Base-by-base conservation (phyloP, 768 basidiomycete genomes). In the Clavaria fumosa region DNA sequence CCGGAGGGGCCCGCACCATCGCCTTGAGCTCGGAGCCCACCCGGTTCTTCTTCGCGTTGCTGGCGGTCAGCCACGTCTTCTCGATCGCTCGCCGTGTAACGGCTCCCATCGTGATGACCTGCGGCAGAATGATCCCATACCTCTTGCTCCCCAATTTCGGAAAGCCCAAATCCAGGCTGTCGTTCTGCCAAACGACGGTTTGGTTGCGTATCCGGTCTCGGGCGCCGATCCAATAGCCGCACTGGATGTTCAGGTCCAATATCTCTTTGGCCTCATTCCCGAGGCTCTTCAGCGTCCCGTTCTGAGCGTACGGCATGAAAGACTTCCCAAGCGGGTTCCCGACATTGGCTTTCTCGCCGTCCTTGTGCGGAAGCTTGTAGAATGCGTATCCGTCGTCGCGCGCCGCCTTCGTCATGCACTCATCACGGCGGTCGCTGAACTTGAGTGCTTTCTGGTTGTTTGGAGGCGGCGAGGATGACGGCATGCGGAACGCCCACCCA, bases 1-100 rank as follows among this genome's bases (percentile, higher is more conserved):
- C 91, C 0, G 74, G 69, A 2, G 93, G 95, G 0, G 91, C 91
- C 17, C 83, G 78, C 6, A 99, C 78, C 91, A 97, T 95, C 3
- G 91, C 85, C 54, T 97, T 97, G 44, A 97, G 71, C 58, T 99
- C 95, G 0, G 90, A 95, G 1, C 93, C 93, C n/a, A 97, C 84
- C 14, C 95, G 79, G 47, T 95, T 93, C 60, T 77, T 78, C 67
- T 97, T 99, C 2, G 95, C 91, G 49, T 99, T 99, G 46, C 89
- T 90, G 0, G 95, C 95, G 0, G 95, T 97, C 35, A 99, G 61
- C 95, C 95, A 97, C 2, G 93, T 97, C 57, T 80, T 85, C 60
- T 97, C 95, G 45, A 97, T 93, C 5, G 95, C 90, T 22, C 91
- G 78, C 6, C 91, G 88, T 11, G 93, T 99, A 37, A 97, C 88